Percentiles rank a stretch among this genome's conserved stretches.
Evolutionary conservation across 2,329 filamentous ascomycete genomes (phyloP).

Genomic region (Rhinocladiella mackenziei): DNA sequence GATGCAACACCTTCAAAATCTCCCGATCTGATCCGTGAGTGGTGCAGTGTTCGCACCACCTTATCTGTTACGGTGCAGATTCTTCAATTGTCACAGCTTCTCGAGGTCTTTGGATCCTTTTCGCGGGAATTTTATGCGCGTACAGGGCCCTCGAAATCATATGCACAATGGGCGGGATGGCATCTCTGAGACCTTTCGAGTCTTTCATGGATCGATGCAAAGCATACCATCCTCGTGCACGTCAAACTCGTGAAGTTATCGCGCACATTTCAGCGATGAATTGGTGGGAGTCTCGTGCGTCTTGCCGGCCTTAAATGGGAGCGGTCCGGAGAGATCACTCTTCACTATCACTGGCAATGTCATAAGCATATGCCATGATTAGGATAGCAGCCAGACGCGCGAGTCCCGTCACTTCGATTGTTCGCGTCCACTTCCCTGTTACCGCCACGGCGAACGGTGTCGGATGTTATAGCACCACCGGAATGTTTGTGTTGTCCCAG

Average conservation of each 20-base stretch:
- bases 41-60: conserved; percentile 50
- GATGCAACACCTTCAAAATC: conserved; percentile 34
- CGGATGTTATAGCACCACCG: conserved; percentile 45
- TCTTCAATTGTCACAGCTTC: conserved; percentile 23
- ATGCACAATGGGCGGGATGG: conserved; percentile 40
- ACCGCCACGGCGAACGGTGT: conserved; percentile 40
- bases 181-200: conserved; percentile 33
- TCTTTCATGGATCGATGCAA: conserved; percentile 40
- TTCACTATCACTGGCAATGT: conserved; percentile 52
- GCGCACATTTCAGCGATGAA: conserved; percentile 35
- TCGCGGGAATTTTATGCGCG: conserved; percentile 3
- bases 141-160: conserved; percentile 37
- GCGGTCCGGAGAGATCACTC: conserved; percentile 60
- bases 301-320: conserved; percentile 64
- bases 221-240: conserved; percentile 70
- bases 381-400: conserved; percentile 80
- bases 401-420: conserved; percentile 47
- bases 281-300: conserved; percentile 32
- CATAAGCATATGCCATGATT: conserved; percentile 92
- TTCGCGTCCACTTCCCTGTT: conserved; percentile 28
- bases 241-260: conserved; percentile 56
- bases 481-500: conserved; percentile 58
- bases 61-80: conserved; percentile 24
- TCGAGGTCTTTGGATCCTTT: conserved; percentile 9
- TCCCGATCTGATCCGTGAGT: conserved; percentile 50